Conservation (phyloP, 495 filamentous ascomycete genomes). For the Saxispiralis lemnorum region DNA sequence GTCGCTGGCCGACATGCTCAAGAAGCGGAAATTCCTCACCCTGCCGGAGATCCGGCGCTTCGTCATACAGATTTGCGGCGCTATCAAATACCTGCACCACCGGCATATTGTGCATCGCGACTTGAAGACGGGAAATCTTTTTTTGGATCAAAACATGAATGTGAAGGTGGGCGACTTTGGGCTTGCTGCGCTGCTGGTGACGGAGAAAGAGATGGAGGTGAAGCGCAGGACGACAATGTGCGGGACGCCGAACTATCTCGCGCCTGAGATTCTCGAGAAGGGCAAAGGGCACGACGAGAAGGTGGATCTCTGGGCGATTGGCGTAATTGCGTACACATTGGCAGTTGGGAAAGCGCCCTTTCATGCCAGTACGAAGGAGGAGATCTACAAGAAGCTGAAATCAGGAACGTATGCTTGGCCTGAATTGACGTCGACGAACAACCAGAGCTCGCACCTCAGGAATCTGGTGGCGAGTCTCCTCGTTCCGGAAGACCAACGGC, state of each 20-base stretch:
- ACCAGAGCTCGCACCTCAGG: constrained; percentile 25
- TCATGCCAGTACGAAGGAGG: constrained; percentile 26
- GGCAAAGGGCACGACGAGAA: constrained; percentile 80
- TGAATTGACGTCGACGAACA: constrained; percentile 20
- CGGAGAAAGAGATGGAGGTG: constrained; percentile 62
- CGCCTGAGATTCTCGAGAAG: constrained; percentile 79
- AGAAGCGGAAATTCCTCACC: constrained; percentile 66
- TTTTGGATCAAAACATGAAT: constrained; percentile 91
- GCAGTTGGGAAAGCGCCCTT: constrained; percentile 28
- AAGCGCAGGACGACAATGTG: constrained; percentile 66
- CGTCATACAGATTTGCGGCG: constrained; percentile 83
- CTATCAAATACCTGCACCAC: constrained; percentile 91
- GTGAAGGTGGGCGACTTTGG: constrained; percentile 97
- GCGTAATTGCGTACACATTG: constrained; percentile 61
- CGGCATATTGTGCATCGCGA: constrained; percentile 92
- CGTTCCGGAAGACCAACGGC: constrained; percentile 26
- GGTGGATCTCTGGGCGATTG: constrained; percentile 93
- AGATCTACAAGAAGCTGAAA: constrained; percentile 28
- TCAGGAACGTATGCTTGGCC: constrained; percentile 26
- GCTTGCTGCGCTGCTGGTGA: constrained; percentile 77
- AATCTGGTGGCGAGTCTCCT: constrained; percentile 24
- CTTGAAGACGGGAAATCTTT: constrained; percentile 94
- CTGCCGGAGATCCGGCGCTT: constrained; percentile 83
- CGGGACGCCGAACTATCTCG: constrained; percentile 96
- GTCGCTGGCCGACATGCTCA: constrained; percentile 96